These are phyloP conservation scores for Chlamydomonas incerta DNA, from an alignment of 139 green algal genomes.

Conservation along the genomic window DNA sequence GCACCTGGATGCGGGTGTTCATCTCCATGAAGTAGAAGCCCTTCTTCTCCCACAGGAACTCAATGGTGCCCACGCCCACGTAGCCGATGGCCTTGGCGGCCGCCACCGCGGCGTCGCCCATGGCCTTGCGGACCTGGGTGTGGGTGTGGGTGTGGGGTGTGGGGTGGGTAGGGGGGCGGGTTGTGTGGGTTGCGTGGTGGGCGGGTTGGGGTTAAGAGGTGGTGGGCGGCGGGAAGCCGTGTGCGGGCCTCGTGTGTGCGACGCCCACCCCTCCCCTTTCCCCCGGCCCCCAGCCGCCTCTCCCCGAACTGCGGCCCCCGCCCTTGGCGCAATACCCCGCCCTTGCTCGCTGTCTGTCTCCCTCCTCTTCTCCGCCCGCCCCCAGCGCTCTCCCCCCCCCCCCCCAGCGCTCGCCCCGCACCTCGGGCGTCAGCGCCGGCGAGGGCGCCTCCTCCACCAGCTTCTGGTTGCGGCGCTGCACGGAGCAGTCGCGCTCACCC, in stretches of 20 bases:
- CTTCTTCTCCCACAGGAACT: slow-evolving; percentile 95
- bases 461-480: slow-evolving; percentile 99
- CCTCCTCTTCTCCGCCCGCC: background rate
- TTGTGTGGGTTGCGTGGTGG: too few species aligned
- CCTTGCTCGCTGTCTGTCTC: background rate
- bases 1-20: slow-evolving; percentile 95
- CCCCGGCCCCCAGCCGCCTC: too few species aligned
- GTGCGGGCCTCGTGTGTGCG: too few species aligned
- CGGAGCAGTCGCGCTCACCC: slow-evolving; percentile 96
- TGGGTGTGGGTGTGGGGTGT: too few species aligned
- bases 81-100: slow-evolving; percentile 89
- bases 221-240: too few species aligned
- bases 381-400: background rate
- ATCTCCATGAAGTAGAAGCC: slow-evolving; percentile 99
- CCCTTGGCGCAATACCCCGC: background rate
- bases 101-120: slow-evolving; percentile 89
- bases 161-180: too few species aligned
- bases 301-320: too few species aligned
- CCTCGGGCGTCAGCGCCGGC: slow-evolving; percentile 89
- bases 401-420: background rate
- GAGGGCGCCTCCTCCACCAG: slow-evolving; percentile 95
- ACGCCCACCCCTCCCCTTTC: too few species aligned
- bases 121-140: slow-evolving; percentile 90
- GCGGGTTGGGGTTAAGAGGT: too few species aligned
- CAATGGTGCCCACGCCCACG: slow-evolving; percentile 90